Percentiles rank a stretch among this genome's conserved stretches.
phyloP scores from a whole-genome alignment of 2,329 filamentous ascomycete genomes.

The Claviceps monticola region DNA sequence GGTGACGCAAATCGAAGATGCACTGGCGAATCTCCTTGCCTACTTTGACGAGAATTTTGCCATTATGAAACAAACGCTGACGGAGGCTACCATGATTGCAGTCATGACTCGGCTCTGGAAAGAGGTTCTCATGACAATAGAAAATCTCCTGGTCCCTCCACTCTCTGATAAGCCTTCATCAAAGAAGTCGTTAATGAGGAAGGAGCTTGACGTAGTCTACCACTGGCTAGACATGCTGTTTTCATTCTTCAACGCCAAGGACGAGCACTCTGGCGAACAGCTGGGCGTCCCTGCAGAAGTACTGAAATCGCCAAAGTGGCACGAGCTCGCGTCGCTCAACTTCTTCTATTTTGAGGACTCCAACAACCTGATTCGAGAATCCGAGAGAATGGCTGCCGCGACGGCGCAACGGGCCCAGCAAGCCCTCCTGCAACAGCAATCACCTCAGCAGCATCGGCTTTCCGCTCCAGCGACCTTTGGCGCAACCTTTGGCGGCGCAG shows the following conservation, averaged over 20 bases:
- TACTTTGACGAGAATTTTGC: slow-evolving; percentile 99
- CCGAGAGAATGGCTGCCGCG: slow-evolving; percentile 85
- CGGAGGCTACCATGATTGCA: slow-evolving; percentile 90
- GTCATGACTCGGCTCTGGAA: slow-evolving; percentile 99
- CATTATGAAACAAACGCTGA: slow-evolving; percentile 95
- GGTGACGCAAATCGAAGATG: slow-evolving; percentile 62
- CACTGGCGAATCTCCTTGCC: slow-evolving; percentile 69
- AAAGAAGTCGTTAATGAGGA: slow-evolving; percentile 69
- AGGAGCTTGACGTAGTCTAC: slow-evolving; percentile 89
- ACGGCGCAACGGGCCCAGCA: slow-evolving; percentile 63
- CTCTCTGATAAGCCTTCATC: slow-evolving; percentile 86
- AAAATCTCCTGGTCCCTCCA: slow-evolving; percentile 79
- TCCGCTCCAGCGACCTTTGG: slow-evolving; percentile 47
- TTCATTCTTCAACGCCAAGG: slow-evolving; percentile 86
- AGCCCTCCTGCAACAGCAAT: slow-evolving; percentile 37
- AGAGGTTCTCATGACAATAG: slow-evolving; percentile 84
- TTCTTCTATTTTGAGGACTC: slow-evolving; percentile 98
- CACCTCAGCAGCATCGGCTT: slow-evolving; percentile 44
- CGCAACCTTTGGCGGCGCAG: slow-evolving; percentile 20
- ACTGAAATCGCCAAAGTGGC: slow-evolving; percentile 93
- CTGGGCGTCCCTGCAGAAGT: slow-evolving; percentile 83
- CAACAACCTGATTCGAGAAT: slow-evolving; percentile 84
- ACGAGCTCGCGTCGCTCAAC: slow-evolving; percentile 88
- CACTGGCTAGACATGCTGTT: slow-evolving; percentile 86
- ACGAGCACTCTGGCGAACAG: slow-evolving; percentile 67